Evolutionary conservation across 495 filamentous ascomycete species (phyloP).

Genomic region (Neurospora sp.): DNA sequence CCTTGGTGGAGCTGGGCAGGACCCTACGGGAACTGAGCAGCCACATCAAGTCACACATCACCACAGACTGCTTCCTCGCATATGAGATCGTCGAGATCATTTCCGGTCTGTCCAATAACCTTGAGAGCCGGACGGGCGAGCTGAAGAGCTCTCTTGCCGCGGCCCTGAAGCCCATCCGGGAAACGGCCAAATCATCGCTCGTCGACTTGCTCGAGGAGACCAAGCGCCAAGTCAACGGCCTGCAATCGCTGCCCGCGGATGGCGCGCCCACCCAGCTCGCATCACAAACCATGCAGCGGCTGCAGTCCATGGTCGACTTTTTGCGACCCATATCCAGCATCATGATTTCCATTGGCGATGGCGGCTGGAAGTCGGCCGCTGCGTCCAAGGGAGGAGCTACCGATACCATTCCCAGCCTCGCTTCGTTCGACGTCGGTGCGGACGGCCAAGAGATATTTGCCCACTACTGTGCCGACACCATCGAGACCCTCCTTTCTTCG

Average conservation of each 20-base stretch:
- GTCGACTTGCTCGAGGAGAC: slow-evolving; percentile 80
- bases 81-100: slow-evolving; percentile 96
- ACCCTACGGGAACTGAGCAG: slow-evolving; percentile 82
- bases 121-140: slow-evolving; percentile 76
- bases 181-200: slow-evolving; percentile 83
- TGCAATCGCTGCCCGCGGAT: slow-evolving; percentile 64
- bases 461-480: slow-evolving; percentile 75
- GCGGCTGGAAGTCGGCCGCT: slow-evolving; percentile 63
- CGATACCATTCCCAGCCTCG: slow-evolving; percentile 58
- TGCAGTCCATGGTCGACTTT: slow-evolving; percentile 81
- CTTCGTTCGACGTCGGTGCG: slow-evolving; percentile 77
- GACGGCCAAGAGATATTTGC: slow-evolving; percentile 83
- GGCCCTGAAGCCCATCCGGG: slow-evolving; percentile 76
- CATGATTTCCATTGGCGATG: slow-evolving; percentile 83
- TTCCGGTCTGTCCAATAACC: slow-evolving; percentile 61
- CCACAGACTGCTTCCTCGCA: slow-evolving; percentile 89
- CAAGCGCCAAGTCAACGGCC: slow-evolving; percentile 50
- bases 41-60: slow-evolving; percentile 76
- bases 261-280: slow-evolving; percentile 70
- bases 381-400: slow-evolving; percentile 40
- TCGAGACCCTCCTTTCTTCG: slow-evolving; percentile 65
- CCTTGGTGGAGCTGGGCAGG: slow-evolving; percentile 71
- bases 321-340: slow-evolving; percentile 79
- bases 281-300: slow-evolving; percentile 73
- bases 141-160: slow-evolving; percentile 75